Percentiles rank a stretch among this genome's conserved stretches.
These are phyloP conservation scores for Macrotyloma uniflorum DNA, from an alignment of 306 rosid genomes.

Conservation along the genomic window DNA sequence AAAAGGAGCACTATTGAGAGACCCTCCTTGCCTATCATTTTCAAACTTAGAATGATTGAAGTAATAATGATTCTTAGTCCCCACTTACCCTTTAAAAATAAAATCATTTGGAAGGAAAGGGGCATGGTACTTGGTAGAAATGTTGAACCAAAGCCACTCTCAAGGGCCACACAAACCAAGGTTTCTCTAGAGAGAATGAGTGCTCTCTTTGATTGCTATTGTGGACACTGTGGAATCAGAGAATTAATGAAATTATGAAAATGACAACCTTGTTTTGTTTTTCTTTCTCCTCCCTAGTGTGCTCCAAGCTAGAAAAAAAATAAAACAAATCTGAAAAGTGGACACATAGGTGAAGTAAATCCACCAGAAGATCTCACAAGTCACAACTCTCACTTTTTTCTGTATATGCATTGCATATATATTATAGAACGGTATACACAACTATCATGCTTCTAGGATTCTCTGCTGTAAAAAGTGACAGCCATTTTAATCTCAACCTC, in stretches of 20 bases:
- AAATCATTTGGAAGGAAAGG: slow-evolving; percentile 37
- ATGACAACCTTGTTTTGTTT: slow-evolving; percentile 45
- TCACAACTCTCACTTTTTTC: neutral
- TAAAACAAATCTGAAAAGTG: slow-evolving; percentile 32
- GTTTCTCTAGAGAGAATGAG: slow-evolving; percentile 51
- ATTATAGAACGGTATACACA: slow-evolving; percentile 9
- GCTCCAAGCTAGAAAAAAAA: slow-evolving; percentile 32
- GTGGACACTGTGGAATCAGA: slow-evolving; percentile 40
- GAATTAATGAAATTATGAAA: slow-evolving; percentile 39
- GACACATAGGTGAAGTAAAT: slow-evolving; percentile 36
- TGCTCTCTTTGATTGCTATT: slow-evolving; percentile 55
- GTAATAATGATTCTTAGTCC: slow-evolving; percentile 59
- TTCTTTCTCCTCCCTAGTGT: slow-evolving; percentile 3
- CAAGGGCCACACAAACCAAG: slow-evolving; percentile 54
- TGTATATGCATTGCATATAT: neutral
- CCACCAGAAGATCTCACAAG: slow-evolving; percentile 26
- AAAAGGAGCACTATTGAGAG: slow-evolving; percentile 39
- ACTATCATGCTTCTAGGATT: neutral
- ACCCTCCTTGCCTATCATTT: slow-evolving; percentile 47
- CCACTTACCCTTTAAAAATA: slow-evolving; percentile 45
- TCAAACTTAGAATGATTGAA: slow-evolving; percentile 65
- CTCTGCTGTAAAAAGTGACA: slow-evolving; percentile 30
- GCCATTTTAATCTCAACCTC: slow-evolving; percentile 24
- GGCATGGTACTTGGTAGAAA: slow-evolving; percentile 42
- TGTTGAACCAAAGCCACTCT: slow-evolving; percentile 47